Percentiles rank a stretch among this genome's conserved stretches.
Evolutionary conservation across 768 basidiomycete species (phyloP).

Genomic region (Russula sp.): DNA sequence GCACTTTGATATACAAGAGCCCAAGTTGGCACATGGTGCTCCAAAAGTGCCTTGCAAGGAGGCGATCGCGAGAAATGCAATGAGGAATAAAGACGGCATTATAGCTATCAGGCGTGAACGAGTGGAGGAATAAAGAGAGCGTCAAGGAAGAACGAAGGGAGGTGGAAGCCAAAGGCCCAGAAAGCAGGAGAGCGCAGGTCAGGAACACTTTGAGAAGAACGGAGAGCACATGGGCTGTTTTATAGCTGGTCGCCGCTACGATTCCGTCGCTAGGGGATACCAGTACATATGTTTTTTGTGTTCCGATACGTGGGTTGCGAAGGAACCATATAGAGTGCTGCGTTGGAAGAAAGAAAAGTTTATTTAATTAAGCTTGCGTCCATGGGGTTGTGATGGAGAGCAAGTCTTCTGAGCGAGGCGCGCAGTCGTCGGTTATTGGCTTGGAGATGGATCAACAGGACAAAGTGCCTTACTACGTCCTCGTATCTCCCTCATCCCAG

Average conservation of each 20-base stretch:
- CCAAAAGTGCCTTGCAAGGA: constrained; percentile 16
- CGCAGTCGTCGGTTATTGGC: neutral
- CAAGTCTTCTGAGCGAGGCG: neutral
- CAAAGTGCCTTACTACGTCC: constrained; percentile 61
- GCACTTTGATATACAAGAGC: constrained; percentile 24
- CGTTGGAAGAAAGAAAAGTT: too few relatives aligned
- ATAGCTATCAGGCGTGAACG: constrained; percentile 23
- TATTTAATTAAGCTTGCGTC: too few relatives aligned
- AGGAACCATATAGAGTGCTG: too few relatives aligned
- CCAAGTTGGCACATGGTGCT: constrained; percentile 12
- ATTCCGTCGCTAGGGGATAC: neutral
- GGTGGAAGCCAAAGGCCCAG: constrained; percentile 31
- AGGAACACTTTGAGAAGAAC: constrained; percentile 26
- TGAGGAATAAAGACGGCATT: constrained; percentile 33
- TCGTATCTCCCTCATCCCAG: constrained; percentile 57
- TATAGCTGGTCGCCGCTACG: neutral
- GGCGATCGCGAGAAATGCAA: constrained; percentile 28
- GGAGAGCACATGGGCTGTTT: neutral
- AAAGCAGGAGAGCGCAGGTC: constrained; percentile 14
- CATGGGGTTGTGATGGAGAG: neutral
- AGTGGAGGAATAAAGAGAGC: constrained; percentile 30
- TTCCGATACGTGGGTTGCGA: neutral
- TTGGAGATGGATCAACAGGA: constrained; percentile 19
- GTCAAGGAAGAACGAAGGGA: constrained; percentile 25
- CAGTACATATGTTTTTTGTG: neutral